Conservation (phyloP, 345 rosid species). For the Pugionium dolabratum region DNA sequence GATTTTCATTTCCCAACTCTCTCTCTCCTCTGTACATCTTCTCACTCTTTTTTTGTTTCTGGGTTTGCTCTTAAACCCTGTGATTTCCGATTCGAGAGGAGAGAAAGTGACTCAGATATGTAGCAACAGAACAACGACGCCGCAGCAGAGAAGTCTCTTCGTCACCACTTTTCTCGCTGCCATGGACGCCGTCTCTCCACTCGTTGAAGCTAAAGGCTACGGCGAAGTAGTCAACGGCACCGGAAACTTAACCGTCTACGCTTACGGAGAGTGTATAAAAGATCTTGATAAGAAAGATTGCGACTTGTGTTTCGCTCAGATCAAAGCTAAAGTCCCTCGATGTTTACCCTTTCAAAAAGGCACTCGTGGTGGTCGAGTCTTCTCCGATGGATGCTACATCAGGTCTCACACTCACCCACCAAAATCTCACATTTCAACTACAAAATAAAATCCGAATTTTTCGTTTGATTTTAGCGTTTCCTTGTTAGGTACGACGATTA, state of each 20-base stretch:
- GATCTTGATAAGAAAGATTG: constrained; percentile 73
- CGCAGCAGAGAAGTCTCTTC: constrained; percentile 46
- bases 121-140: constrained; percentile 58
- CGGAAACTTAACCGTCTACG: constrained; percentile 56
- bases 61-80: constrained; percentile 37
- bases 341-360: constrained; percentile 72
- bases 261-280: constrained; percentile 78
- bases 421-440: no score
- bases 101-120: constrained; percentile 55
- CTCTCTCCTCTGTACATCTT: no score
- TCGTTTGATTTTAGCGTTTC: no score
- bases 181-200: constrained; percentile 50
- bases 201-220: constrained; percentile 41
- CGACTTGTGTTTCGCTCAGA: constrained; percentile 73
- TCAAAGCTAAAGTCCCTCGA: constrained; percentile 65
- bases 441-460: no score
- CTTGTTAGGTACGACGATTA: constrained; percentile 55
- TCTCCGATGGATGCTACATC: constrained; percentile 71
- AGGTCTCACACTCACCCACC: constrained; percentile 25
- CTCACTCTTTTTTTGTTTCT: constrained; percentile 25
- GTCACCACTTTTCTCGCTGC: constrained; percentile 55
- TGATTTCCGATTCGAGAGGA: constrained; percentile 74
- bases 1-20: neutral
- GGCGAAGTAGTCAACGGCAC: constrained; percentile 51
- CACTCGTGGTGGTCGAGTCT: constrained; percentile 72